Evolutionary conservation across 2,329 filamentous ascomycete species (phyloP), one percentile per base, ranked within the genome.

Genomic region (Sarocladium kiliense): DNA sequence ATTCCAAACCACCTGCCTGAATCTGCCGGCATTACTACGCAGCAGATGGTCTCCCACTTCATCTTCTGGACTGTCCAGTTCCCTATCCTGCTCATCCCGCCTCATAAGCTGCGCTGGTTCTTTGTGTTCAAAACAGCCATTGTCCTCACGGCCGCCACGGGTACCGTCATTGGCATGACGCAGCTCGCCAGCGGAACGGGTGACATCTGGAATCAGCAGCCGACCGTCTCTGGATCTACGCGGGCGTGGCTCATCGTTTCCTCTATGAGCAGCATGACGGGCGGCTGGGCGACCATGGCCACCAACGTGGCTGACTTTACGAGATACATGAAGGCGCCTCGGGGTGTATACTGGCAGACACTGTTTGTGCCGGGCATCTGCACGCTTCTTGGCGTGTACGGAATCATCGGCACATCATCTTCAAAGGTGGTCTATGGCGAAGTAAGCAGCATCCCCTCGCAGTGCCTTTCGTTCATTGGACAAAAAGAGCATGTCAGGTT

Each of bases 61-160:
- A 60, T 85, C n/a, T 82, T 81, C 63, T 82, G 78, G 77, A 63
- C 76, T 0, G 62, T 80, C 1, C 79, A 82, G 61, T 66, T 83
- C 12, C 80, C 69, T 58, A 67, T 84, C 41, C 64, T 85, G 9
- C 67, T 81, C 55, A 81, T 85, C 58, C 80, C 79, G 30, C 77
- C 78, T 1, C 77, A 78, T 54, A 76, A 73, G 51, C 70, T 85
- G 16, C 70, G 77, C 47, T 80, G 73, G 63, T 62, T 84, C 39
- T 82, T 83, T 26, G 58, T 50, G 9, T 12, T 50, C 41, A 37
- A 37, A 18, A 9, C 18, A 3, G 18, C 37, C 18, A 16, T n/a
- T n/a, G 4, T 3, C 18, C 4, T n/a, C 7, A n/a, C 14, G 3
- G 16, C 25, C 25, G 16, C 16, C n/a, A 7, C 18, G 3, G 44